Percentiles rank a stretch among this genome's conserved stretches.
phyloP scores from a whole-genome alignment of 2,329 filamentous ascomycete species.

The Herpomyces periplanetae region DNA sequence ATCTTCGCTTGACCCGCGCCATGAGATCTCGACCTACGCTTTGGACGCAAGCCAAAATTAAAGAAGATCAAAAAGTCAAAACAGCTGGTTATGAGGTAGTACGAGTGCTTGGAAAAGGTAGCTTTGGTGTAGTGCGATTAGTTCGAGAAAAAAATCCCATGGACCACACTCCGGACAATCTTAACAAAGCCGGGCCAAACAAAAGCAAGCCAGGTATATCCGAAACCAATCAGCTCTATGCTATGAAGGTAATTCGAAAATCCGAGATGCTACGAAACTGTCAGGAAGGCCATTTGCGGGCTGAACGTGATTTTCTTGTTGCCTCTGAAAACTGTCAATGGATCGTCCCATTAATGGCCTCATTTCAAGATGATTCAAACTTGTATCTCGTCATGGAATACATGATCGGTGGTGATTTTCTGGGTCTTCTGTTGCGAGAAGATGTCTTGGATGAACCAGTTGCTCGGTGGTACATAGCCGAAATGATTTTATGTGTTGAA shows the following conservation, averaged over 20 bases:
- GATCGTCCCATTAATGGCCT: slow-evolving; percentile 54
- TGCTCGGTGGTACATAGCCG: slow-evolving; percentile 54
- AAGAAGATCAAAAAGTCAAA: slow-evolving; percentile 12
- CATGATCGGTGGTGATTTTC: slow-evolving; percentile 81
- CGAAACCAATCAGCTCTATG: slow-evolving; percentile 22
- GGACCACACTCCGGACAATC: slow-evolving; percentile 1
- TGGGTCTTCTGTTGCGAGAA: slow-evolving; percentile 47
- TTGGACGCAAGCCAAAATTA: slow-evolving; percentile 6
- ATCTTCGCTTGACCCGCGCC: slow-evolving; percentile 29
- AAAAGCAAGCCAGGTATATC: neutral
- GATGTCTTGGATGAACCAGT: slow-evolving; percentile 39
- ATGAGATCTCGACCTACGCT: slow-evolving; percentile 20
- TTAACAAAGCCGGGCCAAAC: slow-evolving; percentile 5
- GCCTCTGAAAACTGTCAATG: slow-evolving; percentile 54
- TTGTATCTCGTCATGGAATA: slow-evolving; percentile 93
- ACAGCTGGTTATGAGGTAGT: slow-evolving; percentile 34
- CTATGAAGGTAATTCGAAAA: slow-evolving; percentile 91
- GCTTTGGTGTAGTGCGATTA: slow-evolving; percentile 62
- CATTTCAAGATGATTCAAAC: slow-evolving; percentile 49
- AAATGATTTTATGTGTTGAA: slow-evolving; percentile 84
- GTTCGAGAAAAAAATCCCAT: slow-evolving; percentile 20
- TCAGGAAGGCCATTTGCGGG: slow-evolving; percentile 66
- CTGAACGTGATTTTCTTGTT: slow-evolving; percentile 67
- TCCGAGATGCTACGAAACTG: slow-evolving; percentile 61
- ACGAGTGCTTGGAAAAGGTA: slow-evolving; percentile 57